Evolutionary conservation across 148 eudicot species (phyloP).

Genomic region (Silene uniflora): DNA sequence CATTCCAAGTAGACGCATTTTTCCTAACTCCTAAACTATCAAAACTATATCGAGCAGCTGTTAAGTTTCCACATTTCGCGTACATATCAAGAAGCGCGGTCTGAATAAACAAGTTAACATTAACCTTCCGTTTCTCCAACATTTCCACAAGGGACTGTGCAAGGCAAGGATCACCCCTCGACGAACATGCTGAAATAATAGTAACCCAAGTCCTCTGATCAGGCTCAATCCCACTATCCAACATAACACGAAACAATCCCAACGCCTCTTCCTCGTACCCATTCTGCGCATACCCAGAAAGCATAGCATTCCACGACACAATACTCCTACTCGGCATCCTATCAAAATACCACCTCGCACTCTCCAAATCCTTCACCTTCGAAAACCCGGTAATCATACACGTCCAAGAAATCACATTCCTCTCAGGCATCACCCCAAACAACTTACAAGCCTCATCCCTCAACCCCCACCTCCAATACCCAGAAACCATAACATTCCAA

Average conservation of each 20-base stretch:
- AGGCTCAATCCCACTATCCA: conserved; percentile 38
- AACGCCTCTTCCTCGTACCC: conserved; percentile 45
- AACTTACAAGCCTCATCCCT: conserved; percentile 41
- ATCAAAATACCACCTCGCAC: conserved; percentile 55
- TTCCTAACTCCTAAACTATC: conserved; percentile 32
- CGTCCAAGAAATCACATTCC: conserved; percentile 62
- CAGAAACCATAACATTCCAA: conserved; percentile 69
- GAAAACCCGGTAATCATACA: conserved; percentile 66
- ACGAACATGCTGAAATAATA: conserved; percentile 50
- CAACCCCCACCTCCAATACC: conserved; percentile 60
- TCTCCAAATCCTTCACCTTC: conserved; percentile 38
- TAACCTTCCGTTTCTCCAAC: conserved; percentile 36
- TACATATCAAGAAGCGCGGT: conserved; percentile 60
- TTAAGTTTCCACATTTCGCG: conserved; percentile 53
- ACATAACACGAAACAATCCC: conserved; percentile 44
- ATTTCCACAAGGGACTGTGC: conserved; percentile 38
- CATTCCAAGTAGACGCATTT: conserved; percentile 47
- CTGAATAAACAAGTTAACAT: conserved; percentile 37
- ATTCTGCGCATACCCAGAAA: conserved; percentile 53
- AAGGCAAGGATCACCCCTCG: conserved; percentile 40
- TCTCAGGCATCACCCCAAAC: conserved; percentile 53
- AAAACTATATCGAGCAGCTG: conserved; percentile 40
- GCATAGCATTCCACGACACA: conserved; percentile 77
- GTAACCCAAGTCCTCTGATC: conserved; percentile 55
- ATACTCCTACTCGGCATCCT: conserved; percentile 48